These are phyloP conservation scores for Solanum pimpinellifolium DNA, from an alignment of 257 asterid species.

Conservation along the genomic window DNA sequence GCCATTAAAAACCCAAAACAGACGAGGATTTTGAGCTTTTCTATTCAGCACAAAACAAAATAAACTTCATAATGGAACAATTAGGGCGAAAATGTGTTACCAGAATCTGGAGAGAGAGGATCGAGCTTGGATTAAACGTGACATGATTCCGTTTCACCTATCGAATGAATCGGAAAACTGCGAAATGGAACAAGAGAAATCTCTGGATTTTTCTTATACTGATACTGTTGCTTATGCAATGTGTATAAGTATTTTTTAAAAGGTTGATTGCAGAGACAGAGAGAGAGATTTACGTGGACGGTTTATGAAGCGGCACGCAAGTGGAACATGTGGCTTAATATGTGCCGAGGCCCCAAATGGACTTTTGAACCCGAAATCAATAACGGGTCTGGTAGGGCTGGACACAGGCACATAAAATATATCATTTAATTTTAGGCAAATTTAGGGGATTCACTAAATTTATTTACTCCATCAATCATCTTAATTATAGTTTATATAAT, in stretches of 20 bases:
- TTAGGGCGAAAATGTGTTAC: constrained; percentile 21
- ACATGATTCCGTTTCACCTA: constrained; percentile 21
- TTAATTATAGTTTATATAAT: too few relatives aligned
- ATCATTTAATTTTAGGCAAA: too few relatives aligned
- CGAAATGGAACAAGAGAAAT: neutral
- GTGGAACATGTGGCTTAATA: constrained; percentile 22
- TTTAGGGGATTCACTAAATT: too few relatives aligned
- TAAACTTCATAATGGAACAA: neutral
- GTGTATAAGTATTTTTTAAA: neutral
- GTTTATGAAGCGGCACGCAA: neutral
- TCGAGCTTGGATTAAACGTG: constrained; percentile 58
- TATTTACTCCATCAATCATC: too few relatives aligned
- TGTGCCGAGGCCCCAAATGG: neutral
- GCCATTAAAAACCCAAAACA: neutral
- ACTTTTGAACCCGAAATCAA: neutral
- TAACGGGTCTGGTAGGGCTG: neutral
- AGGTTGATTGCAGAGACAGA: neutral
- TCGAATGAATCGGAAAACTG: neutral
- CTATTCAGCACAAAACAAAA: neutral
- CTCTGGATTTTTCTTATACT: neutral
- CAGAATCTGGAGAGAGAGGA: constrained; percentile 30
- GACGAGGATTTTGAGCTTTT: neutral
- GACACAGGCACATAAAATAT: too few relatives aligned
- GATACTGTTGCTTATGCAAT: neutral
- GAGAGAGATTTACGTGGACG: constrained; percentile 18